Base-by-base conservation (phyloP, 208 protist species). In the Trypanosoma boissoni region DNA sequence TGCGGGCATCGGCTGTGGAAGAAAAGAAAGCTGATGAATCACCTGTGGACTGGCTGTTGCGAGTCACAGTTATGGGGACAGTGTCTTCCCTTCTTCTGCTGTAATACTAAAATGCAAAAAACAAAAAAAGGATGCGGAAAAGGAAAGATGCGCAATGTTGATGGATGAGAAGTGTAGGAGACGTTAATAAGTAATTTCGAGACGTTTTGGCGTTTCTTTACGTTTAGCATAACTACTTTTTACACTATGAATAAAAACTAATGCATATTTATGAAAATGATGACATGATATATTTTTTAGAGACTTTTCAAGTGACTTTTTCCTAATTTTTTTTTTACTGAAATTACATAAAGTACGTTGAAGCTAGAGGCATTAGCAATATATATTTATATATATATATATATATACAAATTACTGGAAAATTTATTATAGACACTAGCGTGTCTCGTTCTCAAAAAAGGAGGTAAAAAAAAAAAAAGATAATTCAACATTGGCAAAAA, bases 51-150 rank as follows among this genome's bases (percentile, higher is more conserved):
- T 28, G 51, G 39, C 20, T 42, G 9, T 16, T 86, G 29, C 57
- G 70, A 14, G 76, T 80, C 27, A 77, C 64, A 23, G 68, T 80
- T 18, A 39, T 76, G 12, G 76, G 76, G 8, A 64, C n/a, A 10
- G 39, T 50, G 18, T 49, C 23, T 45, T 18, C 27, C 26, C 37
- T 55, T 46, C 18, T 58, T 34, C 20, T 23, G 29, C 44, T 55
- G 28, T 58, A 27, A 14, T 18, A 57, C 18, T 12, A 5, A 37
- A 8, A 48, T 37, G 27, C 20, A 52, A 20, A 24, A 26, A 52
- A 60, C 4, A 26, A 60, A 68, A 52, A 34, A 31, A 45, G 23
- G 31, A 27, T 18, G 34, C 58, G 10, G 28, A 60, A 60, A 1
- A 26, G n/a, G 8, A 46, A 61, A 68, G 41, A 59, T 24, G 39